Evolutionary conservation across 306 rosid genomes (phyloP), one percentile per base, ranked within the genome.

Genomic region (Castanopsis chinensis): DNA sequence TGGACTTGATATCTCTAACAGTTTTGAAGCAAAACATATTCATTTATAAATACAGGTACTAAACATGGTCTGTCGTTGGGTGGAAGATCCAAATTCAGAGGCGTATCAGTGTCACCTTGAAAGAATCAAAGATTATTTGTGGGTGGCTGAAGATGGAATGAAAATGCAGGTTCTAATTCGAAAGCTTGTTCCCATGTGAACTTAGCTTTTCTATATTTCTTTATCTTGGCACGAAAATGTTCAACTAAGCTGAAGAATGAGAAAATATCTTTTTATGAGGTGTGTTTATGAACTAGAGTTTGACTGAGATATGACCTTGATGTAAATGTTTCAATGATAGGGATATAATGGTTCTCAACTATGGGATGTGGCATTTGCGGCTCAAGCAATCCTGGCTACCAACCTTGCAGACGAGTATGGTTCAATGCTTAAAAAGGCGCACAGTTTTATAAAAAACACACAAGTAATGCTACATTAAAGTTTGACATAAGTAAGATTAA

Each of bases 101-200:
- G 90, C 93, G n/a, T 93, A 21, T 75, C 83, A 73, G 80, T 30
- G n/a, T 78, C 98, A 93, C 82, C 84, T 93, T 80, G 76, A 90
- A 63, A 89, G 93, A 88, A 83, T 93, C 84, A 88, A 88, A 85
- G 97, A 93, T 67, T 93, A 91, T 81, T 89, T 89, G 9, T 93
- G 96, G 97, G 65, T 93, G 11, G 97, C 96, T 3, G 97, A 93
- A 85, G 97, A 93, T 81, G 97, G 97, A 71, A 83, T 93, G 94
- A 93, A 93, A 88, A 89, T 93, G 96, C 97, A 91, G 94, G 97
- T 88, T 57, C 30, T 14, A 23, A 54, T 74, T 30, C 19, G 15
- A 67, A 17, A 3, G 6, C 15, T 21, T 33, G 4, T 33, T 12
- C 14, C 23, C 17, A 1, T 65, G 14, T 18, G 9, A 33, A 45